phyloP scores from a whole-genome alignment of 2,329 filamentous ascomycete species.

The Fusarium hainanense region DNA sequence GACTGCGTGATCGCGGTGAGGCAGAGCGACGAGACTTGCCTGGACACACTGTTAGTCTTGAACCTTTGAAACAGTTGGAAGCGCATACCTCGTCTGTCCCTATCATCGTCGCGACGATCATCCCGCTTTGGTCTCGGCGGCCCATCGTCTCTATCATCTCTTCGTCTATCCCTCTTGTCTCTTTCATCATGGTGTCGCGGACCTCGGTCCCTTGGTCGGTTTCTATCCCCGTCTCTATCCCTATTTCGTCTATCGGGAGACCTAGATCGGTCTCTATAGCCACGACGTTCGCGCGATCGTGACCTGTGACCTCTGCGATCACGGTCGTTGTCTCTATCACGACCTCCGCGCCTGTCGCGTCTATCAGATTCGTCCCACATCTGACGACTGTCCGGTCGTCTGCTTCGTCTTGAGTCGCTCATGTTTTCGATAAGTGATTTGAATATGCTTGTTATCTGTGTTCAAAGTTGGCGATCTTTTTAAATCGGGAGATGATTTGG shows the following conservation, averaged over 20 bases:
- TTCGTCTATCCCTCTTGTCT: conserved; percentile 39
- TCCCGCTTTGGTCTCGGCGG: conserved; percentile 36
- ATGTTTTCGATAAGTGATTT: conserved; percentile 35
- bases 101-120: conserved; percentile 43
- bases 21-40: conserved; percentile 52
- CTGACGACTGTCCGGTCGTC: conserved; percentile 64
- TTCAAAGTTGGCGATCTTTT: neutral
- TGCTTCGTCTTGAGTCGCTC: conserved; percentile 50
- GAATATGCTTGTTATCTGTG: neutral
- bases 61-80: neutral
- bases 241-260: conserved; percentile 52
- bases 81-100: conserved; percentile 43
- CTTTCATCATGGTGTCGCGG: conserved; percentile 47
- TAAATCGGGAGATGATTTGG: conserved; percentile 3
- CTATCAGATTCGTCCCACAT: conserved; percentile 70
- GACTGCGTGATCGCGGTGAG: conserved; percentile 48
- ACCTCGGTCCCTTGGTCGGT: conserved; percentile 48
- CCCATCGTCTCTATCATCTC: conserved; percentile 44
- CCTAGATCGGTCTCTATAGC: conserved; percentile 52
- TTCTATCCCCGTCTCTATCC: conserved; percentile 54
- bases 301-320: conserved; percentile 51
- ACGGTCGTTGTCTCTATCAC: conserved; percentile 48
- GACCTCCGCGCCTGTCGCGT: conserved; percentile 49
- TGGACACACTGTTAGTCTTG: conserved; percentile 25
- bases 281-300: conserved; percentile 50